phyloP scores from a whole-genome alignment of 306 rosid genomes.

The Arachis stenosperma region DNA sequence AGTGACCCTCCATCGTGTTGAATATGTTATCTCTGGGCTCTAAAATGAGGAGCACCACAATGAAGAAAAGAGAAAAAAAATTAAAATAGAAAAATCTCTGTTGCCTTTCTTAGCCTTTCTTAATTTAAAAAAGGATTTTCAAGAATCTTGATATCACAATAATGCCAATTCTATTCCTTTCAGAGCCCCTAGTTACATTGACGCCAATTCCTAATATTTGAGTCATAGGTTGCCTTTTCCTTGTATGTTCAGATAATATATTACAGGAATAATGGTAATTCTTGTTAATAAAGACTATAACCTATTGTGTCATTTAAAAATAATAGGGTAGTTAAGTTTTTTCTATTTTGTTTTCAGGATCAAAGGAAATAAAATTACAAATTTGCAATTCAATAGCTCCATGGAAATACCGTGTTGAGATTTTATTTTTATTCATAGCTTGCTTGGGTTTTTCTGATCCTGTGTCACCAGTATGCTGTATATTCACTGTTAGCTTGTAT shows the following conservation, averaged over 20 bases:
- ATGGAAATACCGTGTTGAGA: too few relatives aligned
- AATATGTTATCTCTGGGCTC: not conserved
- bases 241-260: slow-evolving; percentile 7
- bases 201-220: slow-evolving; percentile 7
- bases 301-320: slow-evolving; percentile 21
- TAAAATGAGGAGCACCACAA: slow-evolving; percentile 27
- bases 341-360: slow-evolving; percentile 11
- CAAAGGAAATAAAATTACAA: slow-evolving; percentile 18
- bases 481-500: slow-evolving; percentile 24
- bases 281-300: slow-evolving; percentile 19
- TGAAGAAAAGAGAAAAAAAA: not conserved
- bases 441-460: too few relatives aligned
- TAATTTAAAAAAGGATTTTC: slow-evolving; percentile 14
- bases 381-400: not conserved
- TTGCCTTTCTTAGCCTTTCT: not conserved
- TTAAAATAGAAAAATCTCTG: too few relatives aligned
- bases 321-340: not conserved
- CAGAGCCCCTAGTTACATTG: slow-evolving; percentile 8
- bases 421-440: too few relatives aligned
- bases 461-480: not conserved
- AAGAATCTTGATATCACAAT: slow-evolving; percentile 16
- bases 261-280: slow-evolving; percentile 15
- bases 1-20: not conserved
- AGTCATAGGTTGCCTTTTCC: slow-evolving; percentile 11
- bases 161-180: slow-evolving; percentile 8